Evolutionary conservation across 805 yeast genomes (phyloP).

Genomic region (Starmerella sirachaensis): DNA sequence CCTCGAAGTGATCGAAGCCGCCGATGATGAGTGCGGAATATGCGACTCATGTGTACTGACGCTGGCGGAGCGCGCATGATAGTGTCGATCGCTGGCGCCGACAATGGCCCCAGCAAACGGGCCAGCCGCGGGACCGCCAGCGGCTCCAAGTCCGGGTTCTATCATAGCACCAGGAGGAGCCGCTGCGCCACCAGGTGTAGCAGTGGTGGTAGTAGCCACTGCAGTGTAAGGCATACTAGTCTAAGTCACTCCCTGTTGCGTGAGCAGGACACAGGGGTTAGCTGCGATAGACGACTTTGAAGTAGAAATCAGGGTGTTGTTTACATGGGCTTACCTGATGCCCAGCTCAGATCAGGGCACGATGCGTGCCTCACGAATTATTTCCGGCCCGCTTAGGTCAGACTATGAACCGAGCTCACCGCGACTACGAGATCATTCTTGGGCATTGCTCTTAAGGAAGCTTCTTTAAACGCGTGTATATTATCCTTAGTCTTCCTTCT

Average conservation of each 20-base stretch:
- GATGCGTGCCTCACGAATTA: neutral
- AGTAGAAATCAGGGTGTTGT: neutral
- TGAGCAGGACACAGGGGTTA: neutral
- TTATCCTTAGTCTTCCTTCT: too few relatives aligned
- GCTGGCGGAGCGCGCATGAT: neutral
- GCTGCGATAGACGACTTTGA: neutral
- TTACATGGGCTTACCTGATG: constrained; percentile 4
- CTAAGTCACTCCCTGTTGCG: neutral
- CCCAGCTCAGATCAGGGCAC: constrained; percentile 4
- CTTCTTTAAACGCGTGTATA: too few relatives aligned
- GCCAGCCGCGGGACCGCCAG: neutral
- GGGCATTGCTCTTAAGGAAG: too few relatives aligned
- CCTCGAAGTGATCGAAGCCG: constrained; percentile 13
- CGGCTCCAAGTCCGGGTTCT: neutral
- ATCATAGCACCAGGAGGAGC: neutral
- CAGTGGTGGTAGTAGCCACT: constrained; percentile 1
- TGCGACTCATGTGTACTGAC: neutral
- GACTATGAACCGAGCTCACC: neutral
- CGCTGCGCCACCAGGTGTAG: neutral
- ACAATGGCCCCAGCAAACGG: neutral
- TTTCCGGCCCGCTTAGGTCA: constrained; percentile 1
- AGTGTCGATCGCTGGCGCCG: neutral
- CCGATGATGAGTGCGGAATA: constrained; percentile 9
- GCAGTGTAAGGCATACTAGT: constrained; percentile 6
- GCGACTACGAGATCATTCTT: too few relatives aligned